These are phyloP conservation scores for Drosera spatulata DNA, from an alignment of 179 eudicot genomes.

Conservation along the genomic window DNA sequence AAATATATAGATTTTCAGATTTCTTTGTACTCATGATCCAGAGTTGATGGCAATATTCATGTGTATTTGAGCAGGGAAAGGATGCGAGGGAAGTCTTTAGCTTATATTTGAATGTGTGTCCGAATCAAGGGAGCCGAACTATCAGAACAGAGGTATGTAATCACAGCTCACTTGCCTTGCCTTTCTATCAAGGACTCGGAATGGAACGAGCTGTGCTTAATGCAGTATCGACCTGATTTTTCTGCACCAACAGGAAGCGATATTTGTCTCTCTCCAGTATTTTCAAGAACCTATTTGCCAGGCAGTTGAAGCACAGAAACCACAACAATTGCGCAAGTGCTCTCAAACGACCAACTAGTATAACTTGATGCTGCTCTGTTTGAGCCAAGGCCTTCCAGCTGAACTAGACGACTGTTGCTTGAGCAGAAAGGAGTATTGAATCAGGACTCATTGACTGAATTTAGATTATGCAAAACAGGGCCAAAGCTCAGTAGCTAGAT, in stretches of 20 bases:
- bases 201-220: not conserved
- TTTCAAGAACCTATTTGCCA: constrained; percentile 83
- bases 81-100: constrained; percentile 39
- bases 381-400: too few species aligned
- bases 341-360: too few species aligned
- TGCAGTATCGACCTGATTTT: constrained; percentile 2
- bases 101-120: constrained; percentile 71
- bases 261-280: constrained; percentile 84
- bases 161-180: not conserved
- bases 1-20: too few species aligned
- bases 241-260: constrained; percentile 60
- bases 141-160: constrained; percentile 81
- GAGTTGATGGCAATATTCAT: not conserved
- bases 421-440: too few species aligned
- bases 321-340: too few species aligned
- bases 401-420: too few species aligned
- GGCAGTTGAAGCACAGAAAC: constrained; percentile 18
- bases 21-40: not conserved
- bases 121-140: constrained; percentile 95
- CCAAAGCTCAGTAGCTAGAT: too few species aligned
- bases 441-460: too few species aligned
- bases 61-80: constrained; percentile 19
- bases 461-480: too few species aligned
- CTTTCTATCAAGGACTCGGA: not conserved
- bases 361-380: too few species aligned